Evolutionary conservation across 768 basidiomycete genomes (phyloP), one percentile per base, ranked within the genome.

Genomic region (Boletus sp.): DNA sequence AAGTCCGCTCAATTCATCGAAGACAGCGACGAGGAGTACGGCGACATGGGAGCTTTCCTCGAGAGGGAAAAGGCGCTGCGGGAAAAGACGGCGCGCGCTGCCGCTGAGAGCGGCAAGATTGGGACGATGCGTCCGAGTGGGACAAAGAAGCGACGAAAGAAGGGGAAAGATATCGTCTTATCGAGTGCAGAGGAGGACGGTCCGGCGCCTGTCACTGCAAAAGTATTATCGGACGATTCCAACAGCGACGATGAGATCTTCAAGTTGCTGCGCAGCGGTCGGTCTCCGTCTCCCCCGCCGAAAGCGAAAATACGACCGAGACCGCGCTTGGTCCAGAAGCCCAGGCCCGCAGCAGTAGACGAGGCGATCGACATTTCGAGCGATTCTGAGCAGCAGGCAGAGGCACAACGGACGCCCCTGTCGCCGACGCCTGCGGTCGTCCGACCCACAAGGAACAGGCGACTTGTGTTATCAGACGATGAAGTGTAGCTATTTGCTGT

Each of bases 1-100:
- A 93, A 93, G 70, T 90, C 88, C 7, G 92, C 91, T 10, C 87
- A 91, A 69, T 90, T 95, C 68, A 93, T 96, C 67, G 85, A 89
- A 65, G 93, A 97, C 72, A 92, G 90, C 57, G 94, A 97, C 63
- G 86, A 77, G 51, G 90, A 92, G 68, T 83, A 83, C 53, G 89
- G 81, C 15, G 85, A 88, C 64, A 87, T 93, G 70, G 86, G 88
- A 47, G 82, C 77, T 6, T 97, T 97, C 78, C 82, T 93, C 53
- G 86, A 79, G 70, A 81, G 78, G 63, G 94, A 96, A 72, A 81
- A 79, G 63, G 74, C 57, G 47, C 69, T 83, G 63, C 78, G 88
- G 44, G 81, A 82, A 65, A 79, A 76, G 67, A 78, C 72, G 34
- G 70, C 78, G 4, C 74, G 74, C 25, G 74, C 73, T 33, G 78